Evolutionary conservation across 176 grass and related monocot genomes (phyloP).

Genomic region (Coix lacrymajobi): DNA sequence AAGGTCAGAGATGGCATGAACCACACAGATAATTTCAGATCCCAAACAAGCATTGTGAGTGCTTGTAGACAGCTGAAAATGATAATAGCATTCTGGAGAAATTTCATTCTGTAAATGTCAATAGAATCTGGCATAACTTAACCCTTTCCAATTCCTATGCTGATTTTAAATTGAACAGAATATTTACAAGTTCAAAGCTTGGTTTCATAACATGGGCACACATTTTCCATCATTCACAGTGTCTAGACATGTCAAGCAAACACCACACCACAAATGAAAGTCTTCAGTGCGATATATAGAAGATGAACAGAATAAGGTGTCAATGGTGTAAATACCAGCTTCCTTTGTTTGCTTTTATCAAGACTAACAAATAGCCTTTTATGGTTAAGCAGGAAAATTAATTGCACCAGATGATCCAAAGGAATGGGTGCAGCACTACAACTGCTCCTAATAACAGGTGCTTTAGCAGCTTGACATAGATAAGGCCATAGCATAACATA

Average conservation of each 20-base stretch:
- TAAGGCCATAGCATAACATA: not conserved
- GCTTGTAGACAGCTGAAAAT: not conserved
- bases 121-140: not conserved
- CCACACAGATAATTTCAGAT: not conserved
- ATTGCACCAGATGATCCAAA: not conserved
- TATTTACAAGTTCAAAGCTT: not conserved
- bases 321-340: not conserved
- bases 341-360: not conserved
- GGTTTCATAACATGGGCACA: not conserved
- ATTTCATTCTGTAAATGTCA: not conserved
- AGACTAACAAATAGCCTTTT: not conserved
- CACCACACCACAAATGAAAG: not conserved
- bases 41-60: not conserved
- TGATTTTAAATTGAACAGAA: not conserved
- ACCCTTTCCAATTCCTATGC: too few relatives aligned
- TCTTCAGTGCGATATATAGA: not conserved
- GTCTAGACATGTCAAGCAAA: not conserved
- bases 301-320: not conserved
- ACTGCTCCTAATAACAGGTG: not conserved
- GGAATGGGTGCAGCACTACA: not conserved
- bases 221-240: not conserved
- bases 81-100: not conserved
- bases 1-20: not conserved
- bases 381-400: not conserved
- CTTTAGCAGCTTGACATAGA: not conserved